A percentile compares a stretch with the other conserved stretches of the same genome.
Conservation (phyloP, 257 asterid genomes). For the Anisodus acutangulus region DNA sequence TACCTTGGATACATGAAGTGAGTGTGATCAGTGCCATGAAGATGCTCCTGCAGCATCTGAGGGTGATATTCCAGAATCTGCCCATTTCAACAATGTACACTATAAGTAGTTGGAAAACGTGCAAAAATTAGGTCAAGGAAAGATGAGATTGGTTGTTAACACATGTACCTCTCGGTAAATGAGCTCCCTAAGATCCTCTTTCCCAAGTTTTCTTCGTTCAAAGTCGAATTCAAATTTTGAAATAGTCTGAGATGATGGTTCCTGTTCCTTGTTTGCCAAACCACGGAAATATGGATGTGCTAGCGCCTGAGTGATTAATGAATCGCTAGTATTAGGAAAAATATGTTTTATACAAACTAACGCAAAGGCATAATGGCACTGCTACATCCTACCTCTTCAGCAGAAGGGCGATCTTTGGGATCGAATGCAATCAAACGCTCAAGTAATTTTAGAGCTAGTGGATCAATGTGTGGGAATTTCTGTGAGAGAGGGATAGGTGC, state of each 20-base stretch:
- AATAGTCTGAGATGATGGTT: constrained; percentile 77
- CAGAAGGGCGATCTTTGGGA: constrained; percentile 92
- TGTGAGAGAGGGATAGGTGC: constrained; percentile 65
- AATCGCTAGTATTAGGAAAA: constrained; percentile 29
- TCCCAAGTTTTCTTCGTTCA: constrained; percentile 76
- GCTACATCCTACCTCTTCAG: constrained; percentile 66
- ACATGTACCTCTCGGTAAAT: constrained; percentile 86
- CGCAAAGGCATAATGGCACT: neutral
- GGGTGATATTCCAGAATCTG: constrained; percentile 99
- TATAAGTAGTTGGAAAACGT: constrained; percentile 44
- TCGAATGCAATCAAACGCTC: constrained; percentile 83
- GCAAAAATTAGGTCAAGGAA: constrained; percentile 30
- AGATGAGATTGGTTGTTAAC: constrained; percentile 32
- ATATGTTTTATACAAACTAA: neutral
- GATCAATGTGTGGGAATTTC: constrained; percentile 79
- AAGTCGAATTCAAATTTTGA: constrained; percentile 92
- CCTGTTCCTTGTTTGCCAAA: constrained; percentile 85
- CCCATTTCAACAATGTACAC: constrained; percentile 48
- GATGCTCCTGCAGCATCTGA: constrained; percentile 97
- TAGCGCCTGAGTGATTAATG: constrained; percentile 62
- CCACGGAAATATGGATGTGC: constrained; percentile 86
- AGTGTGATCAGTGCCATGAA: constrained; percentile 82
- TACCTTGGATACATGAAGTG: constrained; percentile 99
- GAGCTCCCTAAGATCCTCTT: constrained; percentile 80
- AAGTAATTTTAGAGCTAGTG: constrained; percentile 86